Evolutionary conservation across 768 basidiomycete genomes (phyloP), one percentile per base, ranked within the genome.

Genomic region (Lactarius quietus): DNA sequence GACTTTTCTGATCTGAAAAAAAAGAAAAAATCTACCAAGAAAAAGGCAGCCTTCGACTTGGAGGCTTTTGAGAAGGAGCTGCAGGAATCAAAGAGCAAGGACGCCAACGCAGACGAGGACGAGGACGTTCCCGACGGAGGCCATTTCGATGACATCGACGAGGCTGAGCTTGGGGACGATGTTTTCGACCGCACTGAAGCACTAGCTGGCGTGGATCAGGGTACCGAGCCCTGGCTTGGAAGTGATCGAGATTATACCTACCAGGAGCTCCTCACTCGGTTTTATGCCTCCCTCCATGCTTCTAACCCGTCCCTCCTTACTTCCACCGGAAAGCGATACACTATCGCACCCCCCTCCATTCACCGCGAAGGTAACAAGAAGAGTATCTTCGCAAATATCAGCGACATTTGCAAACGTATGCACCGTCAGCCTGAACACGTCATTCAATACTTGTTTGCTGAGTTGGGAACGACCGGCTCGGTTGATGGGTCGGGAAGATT

Each of bases 351-450:
- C 17, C 97, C 97, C 18, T 90, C 92, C 67, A 88, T 98, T 58
- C 87, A 90, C 74, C 84, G 93, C 72, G 97, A 99, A 83, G 97
- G 91, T 68, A 95, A 95, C 80, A 98, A 98, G 79, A 95, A 95
- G 78, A 88, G 93, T 52, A 91, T 98, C 69, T 99, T 99, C 70
- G 92, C 95, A 70, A 99, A 99, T 77, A 84, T 99, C 63, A 87
- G 88, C 67, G 96, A 99, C 74, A 99, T 99, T 69, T 98, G 96
- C 84, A 94, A 90, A 78, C 88, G 92, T 74, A 98, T 99, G 96
- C 96, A 97, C 79, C 84, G 96, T 75, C 82, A 93, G 80, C 95
- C 97, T 23, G 96, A 98, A 77, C 97, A 99, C 72, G 94, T 98
- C 72, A 98, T 98, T 68, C 88, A 92, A 76, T 99, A 92, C 82